Evolutionary conservation across 345 rosid species (phyloP), one percentile per base, ranked within the genome.

Genomic region (Aethionema arabicum): DNA sequence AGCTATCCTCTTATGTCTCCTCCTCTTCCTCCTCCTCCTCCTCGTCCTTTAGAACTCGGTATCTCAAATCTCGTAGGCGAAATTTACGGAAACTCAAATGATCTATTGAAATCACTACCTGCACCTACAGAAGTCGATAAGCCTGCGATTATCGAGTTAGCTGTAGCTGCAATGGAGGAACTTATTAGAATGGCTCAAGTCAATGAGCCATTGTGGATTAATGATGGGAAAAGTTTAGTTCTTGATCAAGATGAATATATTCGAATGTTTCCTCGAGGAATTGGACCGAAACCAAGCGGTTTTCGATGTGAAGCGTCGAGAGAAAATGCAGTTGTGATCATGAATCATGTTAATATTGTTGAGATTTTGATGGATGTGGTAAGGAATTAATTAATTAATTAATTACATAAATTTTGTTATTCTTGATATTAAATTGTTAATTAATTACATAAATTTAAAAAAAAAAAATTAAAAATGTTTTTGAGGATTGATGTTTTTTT

Each of bases 311-410:
- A 93, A 72, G 91, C 90, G 13, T 90, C 99, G 0, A 67, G 87
- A 45, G 99, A 87, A 77, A 81, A 78, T 48, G 74, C 76, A 2
- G 86, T 85, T 64, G 96, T 93, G 14, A 85, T 87, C 70, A 85
- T 90, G 95, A 84, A 87, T 74, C 96, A 85, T 76, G 78, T 82
- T 44, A 90, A 66, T 73, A 90, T 93, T 11, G 88, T 93, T 36
- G 96, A 90, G 80, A 85, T 90, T 58, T 92, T 93, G 48, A 90
- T 93, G 97, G 95, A 90, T 69, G 83, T 72, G 86, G 99, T 93
- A 74, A 32, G 1, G 11, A 43, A 29, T 11, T n/a, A n/a, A n/a
- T n/a, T n/a, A n/a, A n/a, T n/a, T n/a, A n/a, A n/a, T n/a, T n/a
- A n/a, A n/a, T n/a, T 12, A 4, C 2, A 21, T 21, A 21, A 21